A percentile compares a stretch with the other conserved stretches of the same genome.
phyloP scores from a whole-genome alignment of 306 rosid genomes.

The Acacia acuminata region DNA sequence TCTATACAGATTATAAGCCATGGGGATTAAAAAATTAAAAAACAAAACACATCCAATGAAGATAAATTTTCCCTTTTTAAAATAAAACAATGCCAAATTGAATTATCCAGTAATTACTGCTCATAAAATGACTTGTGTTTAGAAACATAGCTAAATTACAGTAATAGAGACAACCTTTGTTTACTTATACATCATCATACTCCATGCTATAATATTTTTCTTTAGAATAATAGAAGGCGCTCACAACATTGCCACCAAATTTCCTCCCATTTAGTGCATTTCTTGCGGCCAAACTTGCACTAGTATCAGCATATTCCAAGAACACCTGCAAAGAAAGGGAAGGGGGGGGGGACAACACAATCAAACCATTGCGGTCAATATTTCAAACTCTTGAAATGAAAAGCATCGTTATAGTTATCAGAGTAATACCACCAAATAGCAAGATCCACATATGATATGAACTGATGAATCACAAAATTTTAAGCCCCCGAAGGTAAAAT shows the following conservation, averaged over 20 bases:
- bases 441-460: background rate
- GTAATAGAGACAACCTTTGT: background rate
- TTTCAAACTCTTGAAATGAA: background rate
- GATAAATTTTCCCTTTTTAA: background rate
- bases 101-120: slow-evolving; percentile 2
- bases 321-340: slow-evolving; percentile 86
- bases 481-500: background rate
- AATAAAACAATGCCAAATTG: background rate
- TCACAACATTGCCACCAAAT: slow-evolving; percentile 68
- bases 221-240: slow-evolving; percentile 66
- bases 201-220: slow-evolving; percentile 55
- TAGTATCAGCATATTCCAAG: slow-evolving; percentile 64
- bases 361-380: background rate
- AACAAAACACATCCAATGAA: background rate
- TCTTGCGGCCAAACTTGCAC: slow-evolving; percentile 56
- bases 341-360: no score
- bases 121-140: background rate
- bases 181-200: slow-evolving; percentile 43
- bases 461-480: background rate
- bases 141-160: slow-evolving; percentile 23
- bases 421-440: background rate
- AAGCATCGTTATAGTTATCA: background rate
- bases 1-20: background rate
- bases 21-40: background rate
- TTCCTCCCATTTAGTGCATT: slow-evolving; percentile 71